Base-by-base conservation (phyloP, 1,284 basidiomycete species). In the Rhizoctonia solani region DNA sequence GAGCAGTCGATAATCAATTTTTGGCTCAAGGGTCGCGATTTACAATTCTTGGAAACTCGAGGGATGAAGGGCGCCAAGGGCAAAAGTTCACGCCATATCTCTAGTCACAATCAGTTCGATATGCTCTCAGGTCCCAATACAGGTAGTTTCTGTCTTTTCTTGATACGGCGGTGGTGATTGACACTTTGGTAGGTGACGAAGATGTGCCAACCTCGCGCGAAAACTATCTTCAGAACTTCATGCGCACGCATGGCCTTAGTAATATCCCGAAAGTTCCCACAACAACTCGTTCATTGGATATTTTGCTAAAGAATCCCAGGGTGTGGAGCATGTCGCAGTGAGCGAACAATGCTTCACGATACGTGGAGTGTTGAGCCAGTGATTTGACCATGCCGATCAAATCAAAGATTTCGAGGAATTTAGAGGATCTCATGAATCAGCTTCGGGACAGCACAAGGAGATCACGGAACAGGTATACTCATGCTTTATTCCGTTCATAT, bases 301-400 rank as follows among this genome's bases (percentile, higher is more conserved):
- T 19, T 14, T 25, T 61, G n/a, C 4, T 23, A 25, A 37, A 44
- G 1, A 58, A 68, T 54, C 30, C 25, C 8, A 29, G 53, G 14
- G 52, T 68, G 5, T 68, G 67, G 67, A 41, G 19, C 6, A 68
- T 68, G 67, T 68, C 67, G 1, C 5, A 14, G 3, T 1, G 68
- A 69, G 39, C 52, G 61, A 19, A 50, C 41, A 5, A n/a, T n/a
- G 25, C 21, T 66, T 6, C 50, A 66, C 32, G 29, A 37, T 3
- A 19, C n/a, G 9, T 68, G 67, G 69, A 47, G 34, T n/a, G 19
- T 39, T 25, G 8, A 42, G 34, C 41, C 0, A 52, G 25, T 3
- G 42, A 44, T 29, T 55, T n/a, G 32, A 61, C 25, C 50, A 27
- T 34, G 29, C 61, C 16, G 49, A 27, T 46, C 61, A 52, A 16